Evolutionary conservation across 176 grass and related monocot genomes (phyloP), one percentile per base, ranked within the genome.

Genomic region (Triticum turgidum): DNA sequence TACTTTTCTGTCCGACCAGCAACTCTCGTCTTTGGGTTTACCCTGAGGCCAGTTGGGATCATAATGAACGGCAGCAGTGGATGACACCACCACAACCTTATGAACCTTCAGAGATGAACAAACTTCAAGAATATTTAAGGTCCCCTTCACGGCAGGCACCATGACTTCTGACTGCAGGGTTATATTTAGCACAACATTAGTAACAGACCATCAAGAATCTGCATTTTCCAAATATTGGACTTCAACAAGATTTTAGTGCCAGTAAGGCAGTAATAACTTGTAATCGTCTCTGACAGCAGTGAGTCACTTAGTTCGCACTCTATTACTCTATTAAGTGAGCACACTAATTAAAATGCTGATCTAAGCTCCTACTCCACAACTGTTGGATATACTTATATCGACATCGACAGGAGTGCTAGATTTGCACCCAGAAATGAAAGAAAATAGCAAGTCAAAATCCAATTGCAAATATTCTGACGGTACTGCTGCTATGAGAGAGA

Each of bases 1-100:
- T 0, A 80, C 32, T 8, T 77, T 17, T 83, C 72, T 88, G 64
- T 85, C 71, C 1, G 90, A 88, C 90, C 90, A 91, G 59, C 89
- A 91, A 4, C 68, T 68, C 51, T 91, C 89, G 5, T 91, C 89
- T 8, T 72, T 84, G 25, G 69, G 30, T 34, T 20, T 88, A 18
- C 41, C 47, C 30, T 44, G 15, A 33, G 86, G 86, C 82, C 89
- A 91, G 3, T 73, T 77, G 8, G 86, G 90, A 11, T 88, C 34
- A 13, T 56, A 58, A 30, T 5, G 3, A 42, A 72, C 32, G 34
- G 90, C 78, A 2, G 71, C 77, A 3, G 15, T 18, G n/a, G 90
- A 85, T 5, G 90, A 91, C 1, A 88, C 82, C 17, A 91, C 51
- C 5, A 91, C 20, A 20, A 78, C 27, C 18, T 84, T 79, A 15